Conservation (phyloP, 495 filamentous ascomycete genomes). For the Penicillium pancosmium region DNA sequence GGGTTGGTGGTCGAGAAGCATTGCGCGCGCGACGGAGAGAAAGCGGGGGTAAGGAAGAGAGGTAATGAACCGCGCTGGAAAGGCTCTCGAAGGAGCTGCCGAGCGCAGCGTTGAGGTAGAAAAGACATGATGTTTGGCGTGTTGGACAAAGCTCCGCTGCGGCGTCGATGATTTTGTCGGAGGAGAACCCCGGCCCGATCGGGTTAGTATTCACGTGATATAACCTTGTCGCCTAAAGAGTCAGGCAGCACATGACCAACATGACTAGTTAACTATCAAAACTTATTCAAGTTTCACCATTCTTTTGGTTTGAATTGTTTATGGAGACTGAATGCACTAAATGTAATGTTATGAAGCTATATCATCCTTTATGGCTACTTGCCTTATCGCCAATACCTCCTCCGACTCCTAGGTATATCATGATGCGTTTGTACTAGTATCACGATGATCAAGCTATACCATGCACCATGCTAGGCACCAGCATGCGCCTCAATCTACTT, state of each 20-base stretch:
- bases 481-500: too few species aligned
- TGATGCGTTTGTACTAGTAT: too few species aligned
- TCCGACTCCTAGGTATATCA: too few species aligned
- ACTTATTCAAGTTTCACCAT: too few species aligned
- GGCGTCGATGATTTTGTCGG: conserved; percentile 42
- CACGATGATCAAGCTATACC: too few species aligned
- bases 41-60: conserved; percentile 74
- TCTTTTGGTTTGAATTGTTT: too few species aligned
- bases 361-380: too few species aligned
- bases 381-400: too few species aligned
- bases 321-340: too few species aligned
- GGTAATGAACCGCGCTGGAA: conserved; percentile 52
- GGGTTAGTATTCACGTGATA: conserved; percentile 41
- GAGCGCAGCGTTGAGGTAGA: conserved; percentile 44
- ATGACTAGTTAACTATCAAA: not conserved
- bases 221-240: not conserved
- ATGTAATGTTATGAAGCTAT: too few species aligned
- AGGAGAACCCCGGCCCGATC: conserved; percentile 24
- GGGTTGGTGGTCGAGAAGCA: conserved; percentile 71
- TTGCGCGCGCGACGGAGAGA: conserved; percentile 57
- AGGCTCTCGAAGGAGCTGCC: conserved; percentile 43
- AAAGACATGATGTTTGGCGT: conserved; percentile 38
- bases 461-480: too few species aligned
- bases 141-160: conserved; percentile 28
- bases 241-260: too few species aligned